Evolutionary conservation across 106 monocot genomes (phyloP), one percentile per base, ranked within the genome.

Genomic region (Dendrobium huoshanense): DNA sequence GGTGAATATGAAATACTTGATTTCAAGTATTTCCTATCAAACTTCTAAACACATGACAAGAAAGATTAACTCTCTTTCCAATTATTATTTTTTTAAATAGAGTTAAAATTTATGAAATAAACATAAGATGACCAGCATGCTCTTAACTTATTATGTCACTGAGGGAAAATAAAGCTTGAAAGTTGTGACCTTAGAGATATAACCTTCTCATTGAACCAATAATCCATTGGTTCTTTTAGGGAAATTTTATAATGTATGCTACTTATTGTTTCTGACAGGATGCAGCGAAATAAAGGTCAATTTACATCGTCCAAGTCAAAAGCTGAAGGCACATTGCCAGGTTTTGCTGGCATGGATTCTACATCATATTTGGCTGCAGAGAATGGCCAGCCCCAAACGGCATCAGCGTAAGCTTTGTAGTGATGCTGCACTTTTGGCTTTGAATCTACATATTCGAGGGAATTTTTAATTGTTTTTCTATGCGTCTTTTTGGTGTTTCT

Each of bases 291-390:
- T 79, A 91, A 91, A 68, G 91, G 91, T 3, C 91, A 91, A 79
- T 92, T 92, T 78, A 88, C 88, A 56, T 93, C 93, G 47, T 90
- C 93, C 7, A 93, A 93, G 56, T 86, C 90, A 79, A 93, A 87
- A 76, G 44, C 82, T 61, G 93, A 88, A 73, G 93, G 90, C 78
- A 42, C 87, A 47, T 22, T 67, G 22, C 11, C 75, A 55, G 83
- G 79, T 78, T 72, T 74, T 80, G n/a, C 81, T 45, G 87, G 41
- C 80, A 84, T 82, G 85, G 93, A 93, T 82, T 61, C 84, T 51
- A 82, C 85, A 19, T 90, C 88, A 82, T 76, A 77, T 9, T 88
- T 88, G 88, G 78, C 82, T 77, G 43, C 80, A 40, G 86, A 73
- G 29, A 90, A 93, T 55, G 85, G 75, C 77, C 86, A 82, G 19